These are phyloP conservation scores for Verticillium alfalfae DNA, from an alignment of 2,329 filamentous ascomycete species.

Conservation along the genomic window DNA sequence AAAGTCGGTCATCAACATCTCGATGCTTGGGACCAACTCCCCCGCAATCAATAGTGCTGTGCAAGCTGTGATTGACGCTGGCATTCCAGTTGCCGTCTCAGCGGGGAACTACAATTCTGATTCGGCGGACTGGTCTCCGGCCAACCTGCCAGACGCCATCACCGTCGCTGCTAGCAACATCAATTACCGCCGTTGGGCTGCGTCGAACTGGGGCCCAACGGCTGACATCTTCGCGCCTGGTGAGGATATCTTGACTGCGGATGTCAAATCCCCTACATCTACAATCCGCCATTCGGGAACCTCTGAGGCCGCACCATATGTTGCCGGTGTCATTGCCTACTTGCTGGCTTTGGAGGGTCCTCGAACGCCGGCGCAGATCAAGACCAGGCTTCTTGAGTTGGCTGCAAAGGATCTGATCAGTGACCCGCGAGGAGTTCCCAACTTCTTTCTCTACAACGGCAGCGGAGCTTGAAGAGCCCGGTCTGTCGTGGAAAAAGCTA, in stretches of 20 bases:
- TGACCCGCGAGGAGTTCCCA: slow-evolving; percentile 6
- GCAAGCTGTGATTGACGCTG: slow-evolving; percentile 33
- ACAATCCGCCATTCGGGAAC: slow-evolving; percentile 6
- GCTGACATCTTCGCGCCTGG: slow-evolving; percentile 49
- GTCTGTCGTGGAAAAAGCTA: no score
- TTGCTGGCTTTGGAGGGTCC: slow-evolving; percentile 13
- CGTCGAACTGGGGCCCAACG: slow-evolving; percentile 41
- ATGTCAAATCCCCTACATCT: slow-evolving; percentile 18
- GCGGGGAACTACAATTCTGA: slow-evolving; percentile 42
- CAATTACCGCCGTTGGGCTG: slow-evolving; percentile 30
- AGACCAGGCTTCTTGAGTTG: slow-evolving; percentile 5
- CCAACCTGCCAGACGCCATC: slow-evolving; percentile 37
- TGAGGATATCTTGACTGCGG: slow-evolving; percentile 36
- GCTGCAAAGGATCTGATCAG: slow-evolving; percentile 8
- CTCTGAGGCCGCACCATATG: slow-evolving; percentile 12
- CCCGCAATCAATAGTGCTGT: slow-evolving; percentile 44
- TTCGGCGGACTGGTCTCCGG: slow-evolving; percentile 35
- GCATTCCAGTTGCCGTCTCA: slow-evolving; percentile 46
- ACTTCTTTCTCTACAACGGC: slow-evolving; percentile 13
- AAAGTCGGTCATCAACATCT: slow-evolving; percentile 48
- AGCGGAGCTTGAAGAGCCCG: not conserved
- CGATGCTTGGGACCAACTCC: slow-evolving; percentile 39
- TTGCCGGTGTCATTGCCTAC: slow-evolving; percentile 15
- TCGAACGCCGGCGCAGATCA: slow-evolving; percentile 1
- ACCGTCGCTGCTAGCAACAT: slow-evolving; percentile 45